A percentile compares a stretch with the other conserved stretches of the same genome.
phyloP scores from a whole-genome alignment of 257 asterid genomes.

The Fraxinus cuspidata region DNA sequence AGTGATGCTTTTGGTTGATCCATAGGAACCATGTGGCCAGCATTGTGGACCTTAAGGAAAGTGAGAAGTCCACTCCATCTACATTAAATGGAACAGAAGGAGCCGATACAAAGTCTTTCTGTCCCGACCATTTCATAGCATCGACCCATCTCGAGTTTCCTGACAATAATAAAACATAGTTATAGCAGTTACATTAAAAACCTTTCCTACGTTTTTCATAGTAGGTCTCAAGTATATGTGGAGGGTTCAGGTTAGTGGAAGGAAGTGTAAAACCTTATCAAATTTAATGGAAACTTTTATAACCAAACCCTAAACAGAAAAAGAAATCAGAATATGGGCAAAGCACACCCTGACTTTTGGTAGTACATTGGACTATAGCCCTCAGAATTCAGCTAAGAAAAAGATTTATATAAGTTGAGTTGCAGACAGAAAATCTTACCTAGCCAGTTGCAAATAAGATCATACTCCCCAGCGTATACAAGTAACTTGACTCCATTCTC shows the following conservation, averaged over 20 bases:
- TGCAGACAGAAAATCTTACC: constrained; percentile 37
- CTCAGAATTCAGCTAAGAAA: neutral
- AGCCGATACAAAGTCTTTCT: constrained; percentile 39
- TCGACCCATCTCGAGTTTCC: constrained; percentile 82
- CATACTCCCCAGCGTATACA: constrained; percentile 73
- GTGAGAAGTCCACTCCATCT: constrained; percentile 50
- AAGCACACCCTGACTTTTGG: too few species aligned
- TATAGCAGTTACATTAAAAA: neutral
- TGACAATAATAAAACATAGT: constrained; percentile 20
- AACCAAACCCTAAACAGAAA: too few species aligned
- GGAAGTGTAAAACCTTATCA: too few species aligned
- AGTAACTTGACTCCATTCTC: constrained; percentile 59
- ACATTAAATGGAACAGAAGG: constrained; percentile 44
- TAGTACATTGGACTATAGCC: too few species aligned
- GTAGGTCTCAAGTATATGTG: too few species aligned
- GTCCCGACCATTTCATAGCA: constrained; percentile 66
- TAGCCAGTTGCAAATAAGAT: constrained; percentile 77
- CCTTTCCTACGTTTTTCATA: too few species aligned
- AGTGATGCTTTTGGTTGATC: constrained; percentile 72
- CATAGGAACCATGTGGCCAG: constrained; percentile 88
- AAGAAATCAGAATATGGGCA: too few species aligned
- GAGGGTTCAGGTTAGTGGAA: too few species aligned
- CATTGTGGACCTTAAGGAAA: constrained; percentile 62
- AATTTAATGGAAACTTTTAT: too few species aligned
- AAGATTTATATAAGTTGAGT: neutral